Conservation (phyloP, 1,284 basidiomycete species). For the Marasmius tenuissimus region DNA sequence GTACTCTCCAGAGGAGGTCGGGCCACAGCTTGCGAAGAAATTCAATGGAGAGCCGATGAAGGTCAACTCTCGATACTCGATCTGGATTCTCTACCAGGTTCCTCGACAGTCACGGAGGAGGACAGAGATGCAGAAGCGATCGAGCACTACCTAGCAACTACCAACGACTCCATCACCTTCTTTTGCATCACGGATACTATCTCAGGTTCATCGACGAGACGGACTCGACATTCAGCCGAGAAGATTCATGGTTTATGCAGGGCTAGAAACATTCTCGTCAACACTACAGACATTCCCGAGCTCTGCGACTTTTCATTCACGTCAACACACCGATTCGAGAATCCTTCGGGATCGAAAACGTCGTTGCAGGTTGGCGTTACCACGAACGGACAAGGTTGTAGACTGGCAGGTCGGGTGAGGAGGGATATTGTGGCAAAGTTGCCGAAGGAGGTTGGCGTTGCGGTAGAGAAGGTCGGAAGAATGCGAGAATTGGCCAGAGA, state of each 20-base stretch:
- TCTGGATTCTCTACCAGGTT: constrained; percentile 46
- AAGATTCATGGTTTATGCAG: constrained; percentile 56
- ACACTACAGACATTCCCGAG: constrained; percentile 83
- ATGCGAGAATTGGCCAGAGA: constrained; percentile 67
- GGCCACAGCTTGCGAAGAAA: constrained; percentile 64
- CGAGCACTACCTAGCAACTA: constrained; percentile 42
- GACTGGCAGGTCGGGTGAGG: constrained; percentile 79
- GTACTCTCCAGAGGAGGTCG: constrained; percentile 56
- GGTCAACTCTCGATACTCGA: constrained; percentile 59
- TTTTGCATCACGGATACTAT: constrained; percentile 80
- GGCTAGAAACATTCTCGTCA: constrained; percentile 71
- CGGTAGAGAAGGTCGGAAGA: constrained; percentile 76
- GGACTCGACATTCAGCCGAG: constrained; percentile 52
- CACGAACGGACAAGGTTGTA: constrained; percentile 91
- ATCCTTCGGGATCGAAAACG: constrained; percentile 43
- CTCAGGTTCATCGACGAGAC: constrained; percentile 37
- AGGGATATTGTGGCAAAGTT: constrained; percentile 82
- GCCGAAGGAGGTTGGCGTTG: constrained; percentile 73
- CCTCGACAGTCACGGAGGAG: constrained; percentile 25
- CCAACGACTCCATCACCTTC: constrained; percentile 41
- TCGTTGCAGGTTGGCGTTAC: constrained; percentile 86
- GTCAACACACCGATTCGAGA: constrained; percentile 81
- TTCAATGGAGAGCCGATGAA: constrained; percentile 60
- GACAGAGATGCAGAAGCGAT: constrained; percentile 43
- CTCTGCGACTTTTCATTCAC: constrained; percentile 92